Evolutionary conservation across 169 alveolate genomes (phyloP).

Genomic region (Perkinsus olseni): DNA sequence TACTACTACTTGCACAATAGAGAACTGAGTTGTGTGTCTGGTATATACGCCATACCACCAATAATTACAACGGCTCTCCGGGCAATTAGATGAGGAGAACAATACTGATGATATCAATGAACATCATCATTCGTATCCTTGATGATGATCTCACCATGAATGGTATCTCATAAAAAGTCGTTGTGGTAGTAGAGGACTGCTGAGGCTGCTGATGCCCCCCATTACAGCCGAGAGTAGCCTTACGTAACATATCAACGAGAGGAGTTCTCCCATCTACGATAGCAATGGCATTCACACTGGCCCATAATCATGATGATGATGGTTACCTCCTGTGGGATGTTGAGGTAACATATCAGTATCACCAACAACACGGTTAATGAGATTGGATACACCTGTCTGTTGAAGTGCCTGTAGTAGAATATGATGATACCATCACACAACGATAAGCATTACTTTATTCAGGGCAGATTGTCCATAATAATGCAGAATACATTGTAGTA

Average conservation of each 20-base stretch:
- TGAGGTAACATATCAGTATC: background rate
- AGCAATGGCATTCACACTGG: too few relatives aligned
- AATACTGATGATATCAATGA: background rate
- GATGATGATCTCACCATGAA: background rate
- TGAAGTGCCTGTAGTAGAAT: background rate
- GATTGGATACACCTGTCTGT: background rate
- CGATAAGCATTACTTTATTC: background rate
- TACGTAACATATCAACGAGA: too few relatives aligned
- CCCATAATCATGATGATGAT: too few relatives aligned
- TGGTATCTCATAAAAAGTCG: background rate
- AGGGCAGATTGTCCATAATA: background rate
- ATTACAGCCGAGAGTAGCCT: too few relatives aligned
- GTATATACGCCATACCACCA: background rate
- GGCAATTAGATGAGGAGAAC: background rate
- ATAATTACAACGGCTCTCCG: background rate
- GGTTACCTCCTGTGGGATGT: too few relatives aligned
- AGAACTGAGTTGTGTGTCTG: background rate
- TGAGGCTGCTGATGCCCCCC: too few relatives aligned
- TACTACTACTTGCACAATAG: background rate
- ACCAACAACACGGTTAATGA: background rate
- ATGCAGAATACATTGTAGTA: background rate
- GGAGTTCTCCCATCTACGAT: too few relatives aligned
- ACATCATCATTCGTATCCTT: background rate
- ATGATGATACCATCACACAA: too few relatives aligned
- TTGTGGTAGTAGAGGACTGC: too few relatives aligned